Evolutionary conservation across 2,329 filamentous ascomycete species (phyloP), one percentile per base, ranked within the genome.

Genomic region (Pseudofabraea citricarpa): DNA sequence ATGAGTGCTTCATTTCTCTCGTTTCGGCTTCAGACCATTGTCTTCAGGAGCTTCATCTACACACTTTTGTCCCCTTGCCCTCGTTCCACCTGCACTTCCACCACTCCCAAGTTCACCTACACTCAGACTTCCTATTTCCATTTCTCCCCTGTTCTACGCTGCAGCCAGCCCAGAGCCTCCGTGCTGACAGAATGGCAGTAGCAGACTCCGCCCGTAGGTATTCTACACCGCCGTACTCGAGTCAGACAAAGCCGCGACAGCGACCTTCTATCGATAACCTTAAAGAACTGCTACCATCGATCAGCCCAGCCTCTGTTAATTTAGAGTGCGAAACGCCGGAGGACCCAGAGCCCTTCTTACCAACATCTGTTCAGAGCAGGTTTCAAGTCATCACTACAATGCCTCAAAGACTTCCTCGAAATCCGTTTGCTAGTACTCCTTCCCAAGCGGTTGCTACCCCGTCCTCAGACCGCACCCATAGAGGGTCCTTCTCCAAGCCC

Each of bases 401-500:
- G 60, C 60, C 60, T 59, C 58, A 61, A 60, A 58, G 56, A 60
- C 48, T 56, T 42, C 53, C 57, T 44, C 53, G 59, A 57, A 61
- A 61, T 51, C 57, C 59, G 42, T 63, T 62, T 49, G 57, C 57
- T 36, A 57, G 51, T 53, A 23, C 46, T 53, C 57, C 33, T 37
- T 53, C 47, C 54, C 21, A 56, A 43, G 47, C 57, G 50, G 51
- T 56, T 52, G 37, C 51, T 22, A 53, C 52, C 41, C 52, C 56
- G 45, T 43, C 52, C 32, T 46, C 53, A 36, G 56, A 62, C 45
- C 53, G 53, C 23, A 38, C 20, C 64, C 72, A 78, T 62, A 72
- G 77, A 62, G 69, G 74, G 43, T 83, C 80, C 33, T 72, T 74
- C 53, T 79, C 77, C 56, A 89, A 87, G 67, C 77, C 79, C 62